A percentile compares a stretch with the other conserved stretches of the same genome.
These are phyloP conservation scores for Populus nigra DNA, from an alignment of 345 rosid genomes.

Conservation along the genomic window DNA sequence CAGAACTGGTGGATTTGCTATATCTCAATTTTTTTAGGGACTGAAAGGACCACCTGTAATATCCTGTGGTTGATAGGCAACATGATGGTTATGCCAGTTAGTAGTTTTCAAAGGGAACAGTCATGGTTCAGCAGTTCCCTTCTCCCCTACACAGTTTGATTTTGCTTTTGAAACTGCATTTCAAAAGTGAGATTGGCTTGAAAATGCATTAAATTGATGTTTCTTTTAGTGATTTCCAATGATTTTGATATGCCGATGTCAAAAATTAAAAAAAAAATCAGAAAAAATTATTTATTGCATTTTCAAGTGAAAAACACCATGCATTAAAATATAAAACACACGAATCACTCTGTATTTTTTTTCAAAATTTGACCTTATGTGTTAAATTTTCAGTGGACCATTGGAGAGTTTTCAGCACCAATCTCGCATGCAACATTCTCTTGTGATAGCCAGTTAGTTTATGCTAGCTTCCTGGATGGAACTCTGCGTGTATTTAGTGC, in stretches of 20 bases:
- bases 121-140: background rate
- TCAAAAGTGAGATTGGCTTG: too few species aligned
- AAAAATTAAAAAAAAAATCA: too few species aligned
- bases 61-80: background rate
- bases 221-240: too few species aligned
- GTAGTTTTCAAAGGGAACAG: background rate
- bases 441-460: constrained; percentile 60
- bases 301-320: too few species aligned
- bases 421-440: constrained; percentile 58
- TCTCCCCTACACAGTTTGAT: background rate
- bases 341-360: background rate
- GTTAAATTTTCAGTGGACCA: constrained; percentile 47
- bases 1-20: background rate
- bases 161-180: too few species aligned
- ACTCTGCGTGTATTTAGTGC: constrained; percentile 50
- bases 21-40: background rate
- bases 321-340: too few species aligned
- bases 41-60: background rate
- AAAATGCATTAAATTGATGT: too few species aligned
- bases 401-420: constrained; percentile 47
- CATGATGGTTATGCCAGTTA: background rate
- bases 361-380: background rate
- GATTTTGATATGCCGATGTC: too few species aligned
- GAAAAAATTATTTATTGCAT: too few species aligned
- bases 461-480: constrained; percentile 52